A percentile compares a stretch with the other conserved stretches of the same genome.
These are phyloP conservation scores for Pythium angustatum DNA, from an alignment of 352 stramenopile genomes.

Conservation along the genomic window DNA sequence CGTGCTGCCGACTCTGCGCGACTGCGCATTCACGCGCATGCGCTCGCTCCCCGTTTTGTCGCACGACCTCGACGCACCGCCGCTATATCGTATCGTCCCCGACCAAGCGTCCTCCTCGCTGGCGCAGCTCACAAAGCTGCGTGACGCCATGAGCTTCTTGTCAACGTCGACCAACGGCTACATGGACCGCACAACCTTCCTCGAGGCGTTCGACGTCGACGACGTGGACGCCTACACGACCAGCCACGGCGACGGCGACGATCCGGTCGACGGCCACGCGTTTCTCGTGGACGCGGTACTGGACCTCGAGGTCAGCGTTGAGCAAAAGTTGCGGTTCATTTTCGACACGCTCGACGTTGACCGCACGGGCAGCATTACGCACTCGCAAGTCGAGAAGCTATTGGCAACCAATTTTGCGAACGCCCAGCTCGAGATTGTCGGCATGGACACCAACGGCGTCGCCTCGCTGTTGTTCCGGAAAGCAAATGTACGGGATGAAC, in stretches of 20 bases:
- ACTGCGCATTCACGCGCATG: slow-evolving; percentile 69
- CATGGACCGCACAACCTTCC: slow-evolving; percentile 78
- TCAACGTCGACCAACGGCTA: slow-evolving; percentile 55
- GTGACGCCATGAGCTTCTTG: slow-evolving; percentile 76
- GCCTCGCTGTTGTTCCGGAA: slow-evolving; percentile 73
- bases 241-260: slow-evolving; percentile 52
- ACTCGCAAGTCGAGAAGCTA: slow-evolving; percentile 64
- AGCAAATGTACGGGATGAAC: slow-evolving; percentile 50
- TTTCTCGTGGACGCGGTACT: slow-evolving; percentile 83
- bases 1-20: slow-evolving; percentile 65
- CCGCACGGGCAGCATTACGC: slow-evolving; percentile 50
- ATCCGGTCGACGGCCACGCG: slow-evolving; percentile 69
- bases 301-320: slow-evolving; percentile 66
- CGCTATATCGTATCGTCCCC: slow-evolving; percentile 21
- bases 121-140: slow-evolving; percentile 63
- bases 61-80: slow-evolving; percentile 39
- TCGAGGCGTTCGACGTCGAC: slow-evolving; percentile 70
- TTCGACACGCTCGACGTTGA: slow-evolving; percentile 79
- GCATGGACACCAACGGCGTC: slow-evolving; percentile 67
- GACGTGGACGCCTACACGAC: slow-evolving; percentile 48
- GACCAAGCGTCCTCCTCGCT: no score
- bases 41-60: slow-evolving; percentile 67
- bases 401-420: slow-evolving; percentile 73
- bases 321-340: slow-evolving; percentile 84
- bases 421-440: slow-evolving; percentile 72